A percentile compares a stretch with the other conserved stretches of the same genome.
These are phyloP conservation scores for Phyllosticta citrichinensis DNA, from an alignment of 2,329 filamentous ascomycete genomes.

Conservation along the genomic window DNA sequence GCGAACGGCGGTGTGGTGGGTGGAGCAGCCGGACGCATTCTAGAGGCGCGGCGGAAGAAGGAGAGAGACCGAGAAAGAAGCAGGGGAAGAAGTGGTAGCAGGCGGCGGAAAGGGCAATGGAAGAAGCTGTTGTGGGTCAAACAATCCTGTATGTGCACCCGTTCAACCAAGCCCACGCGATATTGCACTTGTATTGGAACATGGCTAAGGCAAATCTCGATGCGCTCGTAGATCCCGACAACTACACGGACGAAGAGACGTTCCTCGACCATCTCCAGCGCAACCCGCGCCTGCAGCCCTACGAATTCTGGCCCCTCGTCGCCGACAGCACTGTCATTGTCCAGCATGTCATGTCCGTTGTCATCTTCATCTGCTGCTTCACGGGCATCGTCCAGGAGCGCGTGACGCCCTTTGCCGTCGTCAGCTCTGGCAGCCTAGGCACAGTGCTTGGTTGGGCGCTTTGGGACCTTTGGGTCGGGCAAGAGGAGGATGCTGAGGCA, in stretches of 20 bases:
- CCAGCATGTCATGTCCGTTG: constrained; percentile 90
- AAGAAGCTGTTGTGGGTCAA: constrained; percentile 98
- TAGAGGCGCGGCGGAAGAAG: constrained; percentile 32
- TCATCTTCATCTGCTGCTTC: constrained; percentile 91
- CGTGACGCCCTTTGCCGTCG: constrained; percentile 81
- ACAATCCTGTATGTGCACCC: constrained; percentile 61
- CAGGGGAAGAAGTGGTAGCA: constrained; percentile 52
- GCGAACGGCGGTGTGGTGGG: not conserved
- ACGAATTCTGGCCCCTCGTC: constrained; percentile 96
- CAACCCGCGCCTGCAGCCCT: constrained; percentile 85
- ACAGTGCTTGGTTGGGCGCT: constrained; percentile 83
- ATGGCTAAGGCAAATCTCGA: not conserved
- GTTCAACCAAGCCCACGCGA: not conserved
- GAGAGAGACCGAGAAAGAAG: constrained; percentile 29
- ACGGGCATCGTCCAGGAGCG: constrained; percentile 79
- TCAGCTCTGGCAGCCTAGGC: constrained; percentile 70
- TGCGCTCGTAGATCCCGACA: constrained; percentile 67
- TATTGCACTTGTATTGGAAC: not conserved
- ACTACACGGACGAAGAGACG: constrained; percentile 94
- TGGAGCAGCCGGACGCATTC: constrained; percentile 19
- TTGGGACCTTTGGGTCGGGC: constrained; percentile 83
- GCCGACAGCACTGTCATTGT: constrained; percentile 94
- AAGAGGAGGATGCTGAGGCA: constrained; percentile 47
- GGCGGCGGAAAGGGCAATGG: constrained; percentile 65
- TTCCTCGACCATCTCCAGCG: constrained; percentile 93